Base-by-base conservation (phyloP, 208 protist genomes). In the Sergeia podlipaevii region DNA sequence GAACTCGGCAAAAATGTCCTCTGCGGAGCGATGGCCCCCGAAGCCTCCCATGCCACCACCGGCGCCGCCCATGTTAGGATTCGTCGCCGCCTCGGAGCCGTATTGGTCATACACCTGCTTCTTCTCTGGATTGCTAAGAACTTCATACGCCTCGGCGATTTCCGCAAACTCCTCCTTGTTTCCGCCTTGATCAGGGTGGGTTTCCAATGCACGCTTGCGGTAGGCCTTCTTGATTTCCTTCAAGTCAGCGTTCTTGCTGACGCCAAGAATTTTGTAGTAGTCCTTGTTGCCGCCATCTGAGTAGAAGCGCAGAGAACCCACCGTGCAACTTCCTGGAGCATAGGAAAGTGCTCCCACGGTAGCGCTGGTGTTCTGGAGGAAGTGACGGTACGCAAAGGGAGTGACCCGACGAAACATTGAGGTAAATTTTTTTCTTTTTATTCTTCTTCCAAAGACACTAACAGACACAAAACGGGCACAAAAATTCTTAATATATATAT, bases 81-180 rank as follows among this genome's bases (percentile, higher is more conserved):
- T 76, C 4, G 71, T 76, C 11, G 81, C 89, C 15, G 83, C 89
- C 48, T 96, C 89, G 24, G 83, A 83, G 2, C 89, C 89, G 64
- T 96, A 96, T 64, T 98, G 85, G 63, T 99, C 98, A 64, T 99
- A 99, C 10, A 99, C 54, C 32, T 88, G 65, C 42, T 88, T 76
- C 73, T 99, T 99, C 43, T 99, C 76, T 8, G 80, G 47, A 58
- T 98, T 97, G 48, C 71, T 91, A 18, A 99, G 83, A 11, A 99
- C 89, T 58, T 99, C 97, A 65, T 99, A 99, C 4, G 98, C 98
- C 69, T 97, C 84, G 18, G 83, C 80, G 11, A 95, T 70, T 61
- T 93, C 80, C 0, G 83, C 75, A 56, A 97, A 97, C 59, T 95
- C 91, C 60, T 97, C 91, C 70, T 91, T 93, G 52, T 91, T 93